phyloP scores from a whole-genome alignment of 108 stramenopile genomes.

The Stephanodiscus minutulus region DNA sequence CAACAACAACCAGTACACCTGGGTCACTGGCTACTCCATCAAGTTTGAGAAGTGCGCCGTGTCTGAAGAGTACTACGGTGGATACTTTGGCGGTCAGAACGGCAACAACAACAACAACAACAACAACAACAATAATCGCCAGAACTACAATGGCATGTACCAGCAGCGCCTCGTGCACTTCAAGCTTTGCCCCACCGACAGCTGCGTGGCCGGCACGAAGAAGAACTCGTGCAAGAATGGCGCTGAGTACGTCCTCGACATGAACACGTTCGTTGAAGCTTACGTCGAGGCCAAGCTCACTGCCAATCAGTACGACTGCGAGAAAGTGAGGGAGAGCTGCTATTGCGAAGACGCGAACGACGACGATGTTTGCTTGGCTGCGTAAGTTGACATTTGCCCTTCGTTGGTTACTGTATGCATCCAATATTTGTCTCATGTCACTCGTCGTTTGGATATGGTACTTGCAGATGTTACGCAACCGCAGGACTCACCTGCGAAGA shows the following conservation, averaged over 20 bases:
- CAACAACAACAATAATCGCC: conserved; percentile 3
- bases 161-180: conserved; percentile 26
- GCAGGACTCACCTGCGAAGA: conserved; percentile 60
- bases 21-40: conserved; percentile 10
- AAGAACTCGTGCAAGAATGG: conserved; percentile 5
- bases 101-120: conserved; percentile 2
- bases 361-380: conserved; percentile 49
- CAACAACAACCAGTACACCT: conserved; percentile 11
- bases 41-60: conserved; percentile 14
- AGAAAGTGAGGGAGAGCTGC: conserved; percentile 26
- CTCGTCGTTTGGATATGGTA: conserved; percentile 18
- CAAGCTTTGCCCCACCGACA: conserved; percentile 22
- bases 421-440: not conserved
- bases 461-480: conserved; percentile 30
- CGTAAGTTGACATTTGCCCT: conserved; percentile 37
- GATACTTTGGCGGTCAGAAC: conserved; percentile 7
- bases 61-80: conserved; percentile 21
- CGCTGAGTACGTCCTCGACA: conserved; percentile 19
- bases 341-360: conserved; percentile 71
- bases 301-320: conserved; percentile 25
- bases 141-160: conserved; percentile 18
- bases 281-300: conserved; percentile 27
- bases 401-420: not conserved
- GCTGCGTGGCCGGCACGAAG: not conserved
- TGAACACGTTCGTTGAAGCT: conserved; percentile 20